Base-by-base conservation (phyloP, 2,329 filamentous ascomycete genomes). In the Mycosphaerella sp. region DNA sequence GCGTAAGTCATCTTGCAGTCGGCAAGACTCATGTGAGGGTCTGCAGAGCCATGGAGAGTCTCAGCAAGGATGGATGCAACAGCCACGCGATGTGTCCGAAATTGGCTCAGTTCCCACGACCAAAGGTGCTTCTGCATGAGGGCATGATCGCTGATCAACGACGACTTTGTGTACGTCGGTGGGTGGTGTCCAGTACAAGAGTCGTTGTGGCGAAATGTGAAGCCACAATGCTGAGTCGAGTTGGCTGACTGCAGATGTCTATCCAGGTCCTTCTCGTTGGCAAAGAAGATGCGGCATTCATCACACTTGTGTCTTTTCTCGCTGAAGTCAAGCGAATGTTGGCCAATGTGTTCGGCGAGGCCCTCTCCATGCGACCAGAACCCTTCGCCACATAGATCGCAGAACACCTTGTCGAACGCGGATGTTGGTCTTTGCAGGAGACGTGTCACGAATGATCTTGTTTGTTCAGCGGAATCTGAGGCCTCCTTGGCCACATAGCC, bases 291-390 rank as follows among this genome's bases (percentile, higher is more conserved):
- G 16, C 48, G 49, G 42, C 58, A 60, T 9, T 60, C 58, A 27
- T 60, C 56, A 50, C 58, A 60, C 28, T 54, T 52, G 49, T 60
- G 58, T 6, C 55, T 53, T 41, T 60, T 60, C 39, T 59, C 56
- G 28, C 51, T 50, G 42, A 60, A 60, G 41, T 60, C 57, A 25
- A 59, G 27, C 3, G 57, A 59, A 39, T 60, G 58, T 16, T 54
- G 43, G 30, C 58, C 58, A n/a, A 60, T 56, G 41, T 60, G 58
- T 25, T 53, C 49, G 3, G 50, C 50, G 21, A 60, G 51, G 6
- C 46, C 52, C 13, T 58, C 55, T 8, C 50, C 50, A 3, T 52
- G 34, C 9, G 55, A 41, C 18, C 37, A 12, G 47, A 59, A 60
- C 1, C 21, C 34, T 9, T 57, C 58, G 17, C 52, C 58, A 44